phyloP scores from a whole-genome alignment of 176 grass and related monocot species.

The Juncus effusus region DNA sequence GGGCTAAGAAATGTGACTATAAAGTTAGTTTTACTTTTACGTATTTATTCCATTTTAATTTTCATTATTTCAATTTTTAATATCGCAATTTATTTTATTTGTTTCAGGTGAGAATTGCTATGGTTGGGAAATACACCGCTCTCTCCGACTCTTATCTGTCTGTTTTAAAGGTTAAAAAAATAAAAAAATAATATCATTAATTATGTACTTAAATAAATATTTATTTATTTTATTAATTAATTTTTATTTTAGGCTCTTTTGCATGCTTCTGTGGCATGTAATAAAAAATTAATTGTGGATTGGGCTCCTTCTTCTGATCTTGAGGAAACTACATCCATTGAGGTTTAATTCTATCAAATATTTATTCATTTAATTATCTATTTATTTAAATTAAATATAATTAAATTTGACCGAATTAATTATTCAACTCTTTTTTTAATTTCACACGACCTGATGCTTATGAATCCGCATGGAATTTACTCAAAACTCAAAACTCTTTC shows the following conservation, averaged over 20 bases:
- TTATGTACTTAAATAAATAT: slow-evolving; percentile 25
- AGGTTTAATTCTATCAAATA: slow-evolving; percentile 46
- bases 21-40: slow-evolving; percentile 39
- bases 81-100: slow-evolving; percentile 19
- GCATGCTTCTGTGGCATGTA: slow-evolving; percentile 81
- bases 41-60: not conserved
- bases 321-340: slow-evolving; percentile 60
- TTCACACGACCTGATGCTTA: slow-evolving; percentile 65
- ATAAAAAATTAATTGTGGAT: slow-evolving; percentile 88
- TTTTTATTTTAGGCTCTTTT: slow-evolving; percentile 60
- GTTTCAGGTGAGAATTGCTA: slow-evolving; percentile 76
- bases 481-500: too few relatives aligned
- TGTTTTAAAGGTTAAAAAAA: slow-evolving; percentile 85
- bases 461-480: slow-evolving; percentile 74
- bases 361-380: slow-evolving; percentile 1
- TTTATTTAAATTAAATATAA: slow-evolving; percentile 3
- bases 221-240: slow-evolving; percentile 15
- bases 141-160: slow-evolving; percentile 85
- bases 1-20: slow-evolving; percentile 59
- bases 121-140: slow-evolving; percentile 84
- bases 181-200: slow-evolving; percentile 19
- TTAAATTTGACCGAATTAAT: too few relatives aligned
- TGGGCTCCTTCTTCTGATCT: slow-evolving; percentile 92
- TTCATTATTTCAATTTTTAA: too few relatives aligned
- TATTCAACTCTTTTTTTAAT: too few relatives aligned